These are phyloP conservation scores for Aspergillus uvarum DNA, from an alignment of 2,329 filamentous ascomycete species.

Conservation along the genomic window DNA sequence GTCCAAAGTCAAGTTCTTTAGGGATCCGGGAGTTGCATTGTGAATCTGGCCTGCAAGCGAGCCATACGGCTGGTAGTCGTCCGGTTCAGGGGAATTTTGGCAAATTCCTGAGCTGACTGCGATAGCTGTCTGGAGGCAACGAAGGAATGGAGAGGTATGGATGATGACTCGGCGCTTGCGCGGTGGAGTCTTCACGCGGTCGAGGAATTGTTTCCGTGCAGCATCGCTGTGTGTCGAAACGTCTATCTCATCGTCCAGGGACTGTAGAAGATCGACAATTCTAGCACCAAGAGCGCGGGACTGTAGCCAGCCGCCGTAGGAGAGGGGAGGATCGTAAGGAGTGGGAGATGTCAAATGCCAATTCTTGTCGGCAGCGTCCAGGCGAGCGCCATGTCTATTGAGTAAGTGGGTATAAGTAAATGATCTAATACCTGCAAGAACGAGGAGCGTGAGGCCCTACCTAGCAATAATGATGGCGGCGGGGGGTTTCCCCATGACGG, in stretches of 20 bases:
- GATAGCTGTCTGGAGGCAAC: conserved; percentile 89
- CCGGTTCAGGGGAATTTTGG: conserved; percentile 35
- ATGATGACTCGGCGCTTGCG: conserved; percentile 76
- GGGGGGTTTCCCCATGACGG: conserved; percentile 39
- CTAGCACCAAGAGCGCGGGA: conserved; percentile 76
- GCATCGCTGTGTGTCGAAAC: conserved; percentile 12
- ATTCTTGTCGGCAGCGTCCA: conserved; percentile 90
- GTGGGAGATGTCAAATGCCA: conserved; percentile 93
- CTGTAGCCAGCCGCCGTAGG: conserved; percentile 91
- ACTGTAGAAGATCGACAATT: conserved; percentile 70
- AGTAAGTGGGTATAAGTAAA: conserved; percentile 24
- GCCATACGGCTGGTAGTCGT: conserved; percentile 10
- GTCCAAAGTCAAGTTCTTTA: background rate
- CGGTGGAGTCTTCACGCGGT: conserved; percentile 23
- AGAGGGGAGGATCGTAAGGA: conserved; percentile 92
- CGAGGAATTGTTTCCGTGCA: conserved; percentile 3
- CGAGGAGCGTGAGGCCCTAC: conserved; percentile 25
- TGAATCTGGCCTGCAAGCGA: conserved; percentile 1
- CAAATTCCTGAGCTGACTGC: conserved; percentile 82
- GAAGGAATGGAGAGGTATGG: conserved; percentile 88
- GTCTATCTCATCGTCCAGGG: conserved; percentile 39
- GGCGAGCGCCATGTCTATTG: conserved; percentile 84
- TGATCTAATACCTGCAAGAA: background rate
- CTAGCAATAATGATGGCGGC: conserved; percentile 45
- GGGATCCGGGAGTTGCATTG: background rate